Evolutionary conservation across 768 basidiomycete species (phyloP), one percentile per base, ranked within the genome.

Genomic region (Tephrocybe sp.): DNA sequence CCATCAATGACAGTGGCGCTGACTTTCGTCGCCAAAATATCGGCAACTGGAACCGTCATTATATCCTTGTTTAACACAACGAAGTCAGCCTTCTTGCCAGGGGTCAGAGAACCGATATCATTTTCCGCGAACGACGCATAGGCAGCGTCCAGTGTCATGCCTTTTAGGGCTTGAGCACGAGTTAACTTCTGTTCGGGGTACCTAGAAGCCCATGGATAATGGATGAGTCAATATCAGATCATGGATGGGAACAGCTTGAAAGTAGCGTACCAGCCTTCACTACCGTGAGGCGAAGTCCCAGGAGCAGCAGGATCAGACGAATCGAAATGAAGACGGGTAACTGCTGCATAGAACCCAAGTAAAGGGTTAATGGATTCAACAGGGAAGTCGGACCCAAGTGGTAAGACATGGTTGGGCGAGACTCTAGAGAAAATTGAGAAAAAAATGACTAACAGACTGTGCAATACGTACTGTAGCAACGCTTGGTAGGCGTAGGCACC

Each of bases 351-450:
- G 68, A 97, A 95, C 0, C 91, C 92, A 3, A 88, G 72, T 31
- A 98, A 70, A 0, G 96, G 95, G 61, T 96, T 91, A 47, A 96
- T 85, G 9, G 82, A 79, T 66, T 98, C 95, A 3, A 98, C 85
- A 0, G 96, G 96, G 67, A 98, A 97, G 65, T 98, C 95, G 2
- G 92, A 92, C 2, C 96, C 95, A 1, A 98, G 75, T 0, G 92
- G 85, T 2, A 95, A 76, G 12, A 84, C 65, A 0, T 76, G 67
- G n/a, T 70, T 67, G 5, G 65, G 71, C 10, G 87, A 85, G 3
- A 66, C 65, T 52, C 82, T 85, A 33, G n/a, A 23, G 0, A 34
- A 33, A 14, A 41, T 38, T 22, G 30, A 22, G 34, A 48, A n/a
- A 48, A 36, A 26, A 38, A 30, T 11, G 40, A n/a, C 17, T 17